Conservation (phyloP, 441 rosid genomes). For the Corymbia citriodora region DNA sequence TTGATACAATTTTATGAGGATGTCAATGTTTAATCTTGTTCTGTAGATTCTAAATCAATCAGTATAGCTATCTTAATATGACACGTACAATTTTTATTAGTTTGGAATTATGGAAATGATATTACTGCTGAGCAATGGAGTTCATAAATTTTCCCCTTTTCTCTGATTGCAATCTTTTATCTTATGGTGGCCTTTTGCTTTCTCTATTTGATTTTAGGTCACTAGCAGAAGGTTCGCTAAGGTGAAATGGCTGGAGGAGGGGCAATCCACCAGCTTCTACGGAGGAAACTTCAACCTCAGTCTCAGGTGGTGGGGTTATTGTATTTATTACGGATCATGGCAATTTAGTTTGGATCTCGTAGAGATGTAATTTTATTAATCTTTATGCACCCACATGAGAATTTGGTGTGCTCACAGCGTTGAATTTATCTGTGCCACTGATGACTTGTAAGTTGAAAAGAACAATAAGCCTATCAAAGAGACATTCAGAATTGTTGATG, state of each 20-base stretch:
- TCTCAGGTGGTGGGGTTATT: conserved; percentile 39
- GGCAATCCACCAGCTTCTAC: conserved; percentile 81
- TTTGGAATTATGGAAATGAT: not conserved
- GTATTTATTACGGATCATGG: not conserved
- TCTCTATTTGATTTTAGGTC: not conserved
- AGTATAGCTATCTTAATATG: not conserved
- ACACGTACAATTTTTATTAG: not conserved
- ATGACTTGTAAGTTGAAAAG: not conserved
- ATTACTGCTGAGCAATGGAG: not conserved
- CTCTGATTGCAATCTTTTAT: not conserved
- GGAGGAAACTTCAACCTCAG: conserved; percentile 73
- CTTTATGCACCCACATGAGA: not conserved
- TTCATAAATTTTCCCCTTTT: not conserved
- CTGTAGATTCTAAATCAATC: not conserved
- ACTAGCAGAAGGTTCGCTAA: not conserved
- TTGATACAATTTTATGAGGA: not conserved
- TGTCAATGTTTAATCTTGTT: not conserved
- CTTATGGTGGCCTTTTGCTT: not conserved
- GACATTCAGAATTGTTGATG: not conserved
- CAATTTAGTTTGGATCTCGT: not conserved
- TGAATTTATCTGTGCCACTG: not conserved
- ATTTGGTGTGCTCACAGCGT: not conserved
- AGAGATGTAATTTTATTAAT: not conserved
- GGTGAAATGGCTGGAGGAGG: conserved; percentile 89
- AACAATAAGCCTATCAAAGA: not conserved